Base-by-base conservation (phyloP, 169 alveolate genomes). In the Cystoisospora suis region DNA sequence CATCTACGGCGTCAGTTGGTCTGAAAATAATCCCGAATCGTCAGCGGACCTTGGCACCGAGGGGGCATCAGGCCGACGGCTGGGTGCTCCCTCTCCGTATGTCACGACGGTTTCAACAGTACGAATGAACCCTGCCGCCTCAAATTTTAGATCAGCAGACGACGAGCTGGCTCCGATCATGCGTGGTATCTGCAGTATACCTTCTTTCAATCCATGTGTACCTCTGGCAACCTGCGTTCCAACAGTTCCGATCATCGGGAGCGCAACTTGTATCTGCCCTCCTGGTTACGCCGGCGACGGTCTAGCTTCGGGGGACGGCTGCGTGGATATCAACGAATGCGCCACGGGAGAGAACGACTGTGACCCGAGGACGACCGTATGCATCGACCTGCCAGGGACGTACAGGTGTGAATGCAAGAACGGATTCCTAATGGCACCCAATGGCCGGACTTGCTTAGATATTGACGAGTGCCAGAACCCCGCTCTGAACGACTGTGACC, bases 281-380 rank as follows among this genome's bases (percentile, higher is more conserved):
- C 49, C 75, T 42, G 95, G 95, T 27, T 93, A 65, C 85, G 83
- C 80, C 27, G 95, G 95, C 0, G 95, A 93, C 79, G 95, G 95
- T 59, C 42, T 75, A 20, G 75, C 69, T 38, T 58, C 75, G 23
- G 95, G 95, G 6, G 83, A 89, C 9, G 95, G 95, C 23, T 93
- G 95, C 77, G 69, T 56, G 42, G 93, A 93, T 49, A 80, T 93
- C 23, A 93, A 93, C 94, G 95, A 93, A 47, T 93, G 95, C 15
- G 47, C 40, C 42, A 44, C 94, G 40, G 94, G 93, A 46, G 44
- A 44, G 53, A 86, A 93, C 49, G 83, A 79, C 40, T 93, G 95
- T 70, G 94, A 75, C n/a, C 58, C 44, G 69, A 87, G 79, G 32
- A 91, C 93, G 15, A 93, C 83, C 49, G 91, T 80, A 29, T 93